Conservation (phyloP, 2,329 filamentous ascomycete species). For the Escovopsis weberi region DNA sequence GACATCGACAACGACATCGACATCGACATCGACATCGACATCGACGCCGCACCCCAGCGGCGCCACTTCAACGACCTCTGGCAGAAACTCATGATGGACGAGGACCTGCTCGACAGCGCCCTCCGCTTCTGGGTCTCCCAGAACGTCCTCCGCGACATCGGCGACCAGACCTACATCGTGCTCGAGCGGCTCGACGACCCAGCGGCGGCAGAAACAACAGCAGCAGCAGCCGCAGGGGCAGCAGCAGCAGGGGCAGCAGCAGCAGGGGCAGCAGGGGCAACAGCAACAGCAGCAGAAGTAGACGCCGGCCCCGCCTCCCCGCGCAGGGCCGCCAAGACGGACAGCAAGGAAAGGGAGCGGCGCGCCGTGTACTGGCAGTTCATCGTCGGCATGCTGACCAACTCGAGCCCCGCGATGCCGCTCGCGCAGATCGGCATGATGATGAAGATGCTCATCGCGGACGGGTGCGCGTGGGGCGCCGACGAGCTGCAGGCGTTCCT, state of each 20-base stretch:
- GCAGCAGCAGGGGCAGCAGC: too few species aligned
- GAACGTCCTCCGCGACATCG: constrained; percentile 45
- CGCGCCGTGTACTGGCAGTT: constrained; percentile 73
- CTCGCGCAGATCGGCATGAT: constrained; percentile 77
- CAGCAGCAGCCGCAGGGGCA: too few species aligned
- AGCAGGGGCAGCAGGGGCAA: background rate
- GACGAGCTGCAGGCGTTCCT: constrained; percentile 78
- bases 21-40: constrained; percentile 8
- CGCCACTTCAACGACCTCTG: constrained; percentile 40
- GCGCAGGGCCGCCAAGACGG: constrained; percentile 39
- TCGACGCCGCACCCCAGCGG: constrained; percentile 19
- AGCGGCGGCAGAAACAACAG: too few species aligned
- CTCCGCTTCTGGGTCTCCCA: constrained; percentile 59
- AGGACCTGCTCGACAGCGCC: constrained; percentile 52
- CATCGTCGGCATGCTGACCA: constrained; percentile 88
- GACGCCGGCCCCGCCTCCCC: constrained; percentile 17
- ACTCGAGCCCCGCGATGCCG: constrained; percentile 68
- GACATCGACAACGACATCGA: constrained; percentile 13
- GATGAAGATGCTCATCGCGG: constrained; percentile 81
- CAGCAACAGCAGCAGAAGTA: constrained; percentile 19
- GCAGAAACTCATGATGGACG: constrained; percentile 53
- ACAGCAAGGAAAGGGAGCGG: constrained; percentile 48
- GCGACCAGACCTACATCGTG: constrained; percentile 46
- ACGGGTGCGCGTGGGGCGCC: constrained; percentile 78
- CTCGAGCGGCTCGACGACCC: constrained; percentile 46